phyloP scores from a whole-genome alignment of 169 alveolate genomes.

The Eimeria necatrix region DNA sequence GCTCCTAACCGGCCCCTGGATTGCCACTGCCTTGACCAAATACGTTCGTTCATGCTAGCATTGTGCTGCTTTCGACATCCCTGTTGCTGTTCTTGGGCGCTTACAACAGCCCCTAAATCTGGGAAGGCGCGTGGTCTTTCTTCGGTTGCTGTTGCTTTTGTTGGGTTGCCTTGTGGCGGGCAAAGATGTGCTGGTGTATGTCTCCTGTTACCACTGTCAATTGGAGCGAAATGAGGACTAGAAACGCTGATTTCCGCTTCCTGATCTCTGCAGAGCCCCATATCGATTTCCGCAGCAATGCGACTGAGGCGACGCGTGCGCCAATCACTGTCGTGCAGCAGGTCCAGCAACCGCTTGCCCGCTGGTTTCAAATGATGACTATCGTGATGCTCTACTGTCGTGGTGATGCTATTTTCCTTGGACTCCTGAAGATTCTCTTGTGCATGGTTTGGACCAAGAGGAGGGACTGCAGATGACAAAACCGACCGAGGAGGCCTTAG shows the following conservation, averaged over 20 bases:
- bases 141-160: not conserved
- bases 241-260: not conserved
- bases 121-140: not conserved
- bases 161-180: not conserved
- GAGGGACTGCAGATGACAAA: not conserved
- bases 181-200: too few relatives aligned
- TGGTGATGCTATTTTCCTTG: not conserved
- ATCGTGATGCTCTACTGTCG: not conserved
- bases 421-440: not conserved
- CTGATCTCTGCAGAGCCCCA: not conserved
- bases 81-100: not conserved
- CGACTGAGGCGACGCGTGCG: conserved; percentile 60
- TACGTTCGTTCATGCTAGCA: not conserved
- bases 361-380: not conserved
- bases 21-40: not conserved
- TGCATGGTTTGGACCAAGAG: not conserved
- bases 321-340: conserved; percentile 61
- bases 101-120: conserved; percentile 38
- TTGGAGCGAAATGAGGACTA: not conserved
- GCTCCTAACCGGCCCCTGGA: conserved; percentile 13
- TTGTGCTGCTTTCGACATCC: not conserved
- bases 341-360: conserved; percentile 32
- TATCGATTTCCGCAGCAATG: conserved; percentile 59
- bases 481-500: not conserved
- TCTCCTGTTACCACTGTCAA: not conserved